Conservation (phyloP, 2,329 filamentous ascomycete genomes). For the Cladophialophora exuberans region DNA sequence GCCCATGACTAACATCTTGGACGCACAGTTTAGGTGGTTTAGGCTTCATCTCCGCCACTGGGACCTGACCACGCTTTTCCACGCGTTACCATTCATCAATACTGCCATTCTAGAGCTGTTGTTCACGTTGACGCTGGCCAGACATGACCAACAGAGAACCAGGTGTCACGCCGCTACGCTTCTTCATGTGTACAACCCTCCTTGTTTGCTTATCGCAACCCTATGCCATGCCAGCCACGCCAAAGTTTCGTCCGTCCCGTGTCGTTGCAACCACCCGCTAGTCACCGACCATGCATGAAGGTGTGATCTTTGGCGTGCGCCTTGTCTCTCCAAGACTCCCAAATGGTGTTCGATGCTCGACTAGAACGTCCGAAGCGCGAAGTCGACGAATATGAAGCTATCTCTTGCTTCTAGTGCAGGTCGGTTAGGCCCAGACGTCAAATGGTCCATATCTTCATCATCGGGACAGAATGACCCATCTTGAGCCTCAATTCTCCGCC, state of each 20-base stretch:
- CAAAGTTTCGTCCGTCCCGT: background rate
- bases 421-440: background rate
- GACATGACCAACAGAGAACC: background rate
- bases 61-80: no score
- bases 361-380: background rate
- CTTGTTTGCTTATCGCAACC: background rate
- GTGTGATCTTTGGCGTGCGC: conserved; percentile 6
- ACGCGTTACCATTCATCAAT: no score
- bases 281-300: conserved; percentile 6
- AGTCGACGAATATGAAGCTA: background rate
- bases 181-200: background rate
- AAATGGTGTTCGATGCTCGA: background rate
- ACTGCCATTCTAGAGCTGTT: no score
- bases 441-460: background rate
- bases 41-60: no score
- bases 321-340: conserved; percentile 1
- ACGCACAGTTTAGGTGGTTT: no score
- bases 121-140: no score
- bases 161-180: background rate
- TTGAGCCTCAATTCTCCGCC: conserved; percentile 3
- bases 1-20: no score
- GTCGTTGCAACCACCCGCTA: background rate
- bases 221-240: no score
- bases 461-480: background rate
- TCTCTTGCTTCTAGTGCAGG: conserved; percentile 3